A percentile compares a stretch with the other conserved stretches of the same genome.
Evolutionary conservation across 805 yeast genomes (phyloP).

Genomic region (Yamadazyma phyllophila): DNA sequence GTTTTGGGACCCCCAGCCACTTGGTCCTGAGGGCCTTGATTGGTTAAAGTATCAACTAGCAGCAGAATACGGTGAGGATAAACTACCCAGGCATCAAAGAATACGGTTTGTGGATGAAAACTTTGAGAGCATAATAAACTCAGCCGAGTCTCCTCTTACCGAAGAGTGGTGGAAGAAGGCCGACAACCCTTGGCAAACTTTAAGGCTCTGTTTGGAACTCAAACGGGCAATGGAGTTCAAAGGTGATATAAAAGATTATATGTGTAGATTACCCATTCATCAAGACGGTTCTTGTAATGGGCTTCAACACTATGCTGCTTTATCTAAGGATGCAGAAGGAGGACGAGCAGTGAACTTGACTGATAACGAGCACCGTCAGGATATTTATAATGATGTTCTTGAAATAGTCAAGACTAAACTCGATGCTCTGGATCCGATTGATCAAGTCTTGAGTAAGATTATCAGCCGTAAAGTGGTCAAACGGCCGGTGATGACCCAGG

Average conservation of each 20-base stretch:
- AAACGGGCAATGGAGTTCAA: constrained; percentile 15
- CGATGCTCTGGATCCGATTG: constrained; percentile 12
- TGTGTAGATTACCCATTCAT: constrained; percentile 36
- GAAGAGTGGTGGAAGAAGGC: constrained; percentile 37
- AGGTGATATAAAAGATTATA: constrained; percentile 17
- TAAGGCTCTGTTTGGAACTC: constrained; percentile 36
- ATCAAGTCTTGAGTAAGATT: constrained; percentile 16
- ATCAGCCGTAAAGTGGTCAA: constrained; percentile 35
- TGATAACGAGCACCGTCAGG: constrained; percentile 19
- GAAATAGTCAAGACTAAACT: constrained; percentile 21
- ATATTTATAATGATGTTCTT: constrained; percentile 34
- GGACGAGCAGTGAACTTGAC: constrained; percentile 39
- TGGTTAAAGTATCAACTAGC: constrained; percentile 43
- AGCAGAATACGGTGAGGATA: constrained; percentile 30
- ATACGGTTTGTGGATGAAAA: constrained; percentile 25
- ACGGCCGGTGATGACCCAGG: constrained; percentile 46
- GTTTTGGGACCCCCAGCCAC: constrained; percentile 37
- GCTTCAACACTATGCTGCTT: constrained; percentile 45
- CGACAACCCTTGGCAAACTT: constrained; percentile 41
- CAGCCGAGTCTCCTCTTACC: constrained; percentile 27
- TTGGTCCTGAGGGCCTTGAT: constrained; percentile 33
- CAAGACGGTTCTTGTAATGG: constrained; percentile 49
- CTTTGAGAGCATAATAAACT: constrained; percentile 19
- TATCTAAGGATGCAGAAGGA: constrained; percentile 36
- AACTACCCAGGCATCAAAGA: constrained; percentile 24